A percentile compares a stretch with the other conserved stretches of the same genome.
These are phyloP conservation scores for Russula vinacea DNA, from an alignment of 768 basidiomycete species.

Conservation along the genomic window DNA sequence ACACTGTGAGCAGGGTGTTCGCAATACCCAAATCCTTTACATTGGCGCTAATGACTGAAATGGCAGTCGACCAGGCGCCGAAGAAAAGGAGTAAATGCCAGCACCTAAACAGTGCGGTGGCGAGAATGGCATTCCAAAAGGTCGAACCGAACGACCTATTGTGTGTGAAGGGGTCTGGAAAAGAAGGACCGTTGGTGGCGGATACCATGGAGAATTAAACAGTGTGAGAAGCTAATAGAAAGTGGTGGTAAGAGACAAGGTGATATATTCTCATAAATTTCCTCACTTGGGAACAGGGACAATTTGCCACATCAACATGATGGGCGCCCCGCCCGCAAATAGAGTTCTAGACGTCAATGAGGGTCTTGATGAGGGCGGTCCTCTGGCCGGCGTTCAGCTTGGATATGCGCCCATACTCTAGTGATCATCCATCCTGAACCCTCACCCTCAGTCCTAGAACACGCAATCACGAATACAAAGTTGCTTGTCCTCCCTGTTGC, in stretches of 20 bases:
- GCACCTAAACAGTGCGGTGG: constrained; percentile 52
- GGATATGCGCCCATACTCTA: neutral
- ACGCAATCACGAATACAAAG: neutral
- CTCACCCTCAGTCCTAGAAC: neutral
- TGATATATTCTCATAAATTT: neutral
- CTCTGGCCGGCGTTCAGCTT: no score
- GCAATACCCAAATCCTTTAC: constrained; percentile 46
- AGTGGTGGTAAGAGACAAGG: constrained; percentile 9
- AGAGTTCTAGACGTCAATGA: no score
- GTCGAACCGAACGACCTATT: constrained; percentile 9
- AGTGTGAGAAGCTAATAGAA: neutral
- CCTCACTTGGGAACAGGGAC: no score
- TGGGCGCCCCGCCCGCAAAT: no score
- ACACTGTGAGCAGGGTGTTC: constrained; percentile 67
- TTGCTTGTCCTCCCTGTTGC: neutral
- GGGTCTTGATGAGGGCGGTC: no score
- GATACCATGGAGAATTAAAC: constrained; percentile 4
- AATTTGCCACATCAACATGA: no score
- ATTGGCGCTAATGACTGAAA: constrained; percentile 51
- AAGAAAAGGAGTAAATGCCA: constrained; percentile 70
- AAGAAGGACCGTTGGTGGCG: neutral
- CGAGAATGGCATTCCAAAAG: constrained; percentile 36
- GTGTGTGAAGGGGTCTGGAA: constrained; percentile 32
- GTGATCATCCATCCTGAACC: neutral
- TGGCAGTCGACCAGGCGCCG: constrained; percentile 55